A percentile compares a stretch with the other conserved stretches of the same genome.
phyloP scores from a whole-genome alignment of 2,329 filamentous ascomycete species.

The Neonectria coccinea region DNA sequence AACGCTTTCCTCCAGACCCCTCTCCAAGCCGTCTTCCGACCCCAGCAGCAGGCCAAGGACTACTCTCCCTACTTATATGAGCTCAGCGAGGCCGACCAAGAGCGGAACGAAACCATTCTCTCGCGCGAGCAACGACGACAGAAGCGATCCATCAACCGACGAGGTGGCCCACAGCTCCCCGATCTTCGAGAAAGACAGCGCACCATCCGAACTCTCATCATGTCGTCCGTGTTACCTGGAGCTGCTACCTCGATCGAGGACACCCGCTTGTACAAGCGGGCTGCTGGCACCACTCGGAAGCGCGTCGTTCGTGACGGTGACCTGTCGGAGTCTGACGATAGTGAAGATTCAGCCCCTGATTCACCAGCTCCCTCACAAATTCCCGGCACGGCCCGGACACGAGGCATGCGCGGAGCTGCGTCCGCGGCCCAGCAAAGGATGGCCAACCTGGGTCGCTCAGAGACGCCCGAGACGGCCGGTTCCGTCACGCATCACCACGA shows the following conservation, averaged over 20 bases:
- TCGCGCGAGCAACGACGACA: conserved; percentile 93
- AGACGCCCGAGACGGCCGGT: conserved; percentile 83
- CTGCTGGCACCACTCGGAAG: conserved; percentile 70
- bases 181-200: conserved; percentile 95
- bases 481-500: conserved; percentile 74
- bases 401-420: conserved; percentile 90
- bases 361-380: conserved; percentile 84
- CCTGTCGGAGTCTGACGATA: conserved; percentile 88
- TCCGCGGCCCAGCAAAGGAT: conserved; percentile 89
- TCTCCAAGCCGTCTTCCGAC: conserved; percentile 84
- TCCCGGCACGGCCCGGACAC: conserved; percentile 81
- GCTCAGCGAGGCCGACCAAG: conserved; percentile 88
- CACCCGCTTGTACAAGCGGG: conserved; percentile 86
- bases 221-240: conserved; percentile 92
- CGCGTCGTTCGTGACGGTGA: conserved; percentile 72
- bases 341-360: conserved; percentile 86
- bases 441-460: conserved; percentile 83
- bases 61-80: conserved; percentile 95
- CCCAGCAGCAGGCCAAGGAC: conserved; percentile 92
- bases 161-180: conserved; percentile 92
- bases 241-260: conserved; percentile 84
- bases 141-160: conserved; percentile 93
- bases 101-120: conserved; percentile 91
- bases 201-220: conserved; percentile 90
- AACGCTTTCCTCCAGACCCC: conserved; percentile 89